These are phyloP conservation scores for Mycena filopes DNA, from an alignment of 768 basidiomycete genomes.

Conservation along the genomic window DNA sequence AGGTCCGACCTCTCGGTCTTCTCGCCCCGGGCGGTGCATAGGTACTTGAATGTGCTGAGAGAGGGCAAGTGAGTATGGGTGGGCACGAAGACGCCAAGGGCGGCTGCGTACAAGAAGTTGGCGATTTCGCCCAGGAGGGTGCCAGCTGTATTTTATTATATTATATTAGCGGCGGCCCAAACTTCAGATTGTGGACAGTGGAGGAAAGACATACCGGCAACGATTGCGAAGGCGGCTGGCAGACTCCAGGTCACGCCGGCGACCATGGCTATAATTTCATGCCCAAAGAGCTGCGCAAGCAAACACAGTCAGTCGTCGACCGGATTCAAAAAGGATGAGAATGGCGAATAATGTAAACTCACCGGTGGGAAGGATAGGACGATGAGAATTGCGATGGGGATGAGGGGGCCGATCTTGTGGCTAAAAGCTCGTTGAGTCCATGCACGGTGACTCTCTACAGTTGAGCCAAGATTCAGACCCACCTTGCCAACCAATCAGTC, in stretches of 20 bases:
- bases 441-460: too few relatives aligned
- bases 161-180: too few relatives aligned
- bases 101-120: slow-evolving; percentile 36
- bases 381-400: neutral
- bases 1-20: slow-evolving; percentile 72
- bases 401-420: neutral
- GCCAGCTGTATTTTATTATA: neutral
- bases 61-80: too few relatives aligned
- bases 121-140: neutral
- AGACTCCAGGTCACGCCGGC: slow-evolving; percentile 77
- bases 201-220: slow-evolving; percentile 75
- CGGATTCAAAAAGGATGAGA: too few relatives aligned
- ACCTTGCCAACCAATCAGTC: slow-evolving; percentile 3
- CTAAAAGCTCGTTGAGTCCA: neutral
- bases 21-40: slow-evolving; percentile 77
- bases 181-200: too few relatives aligned
- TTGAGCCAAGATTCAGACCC: neutral
- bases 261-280: slow-evolving; percentile 88
- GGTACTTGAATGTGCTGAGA: slow-evolving; percentile 51
- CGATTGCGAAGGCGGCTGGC: slow-evolving; percentile 58
- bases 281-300: slow-evolving; percentile 76
- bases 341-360: neutral
- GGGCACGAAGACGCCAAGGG: too few relatives aligned
- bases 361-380: slow-evolving; percentile 2
- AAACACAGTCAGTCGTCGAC: neutral